A percentile compares a stretch with the other conserved stretches of the same genome.
Conservation (phyloP, 1,284 basidiomycete species). For the Puccinia triticina region DNA sequence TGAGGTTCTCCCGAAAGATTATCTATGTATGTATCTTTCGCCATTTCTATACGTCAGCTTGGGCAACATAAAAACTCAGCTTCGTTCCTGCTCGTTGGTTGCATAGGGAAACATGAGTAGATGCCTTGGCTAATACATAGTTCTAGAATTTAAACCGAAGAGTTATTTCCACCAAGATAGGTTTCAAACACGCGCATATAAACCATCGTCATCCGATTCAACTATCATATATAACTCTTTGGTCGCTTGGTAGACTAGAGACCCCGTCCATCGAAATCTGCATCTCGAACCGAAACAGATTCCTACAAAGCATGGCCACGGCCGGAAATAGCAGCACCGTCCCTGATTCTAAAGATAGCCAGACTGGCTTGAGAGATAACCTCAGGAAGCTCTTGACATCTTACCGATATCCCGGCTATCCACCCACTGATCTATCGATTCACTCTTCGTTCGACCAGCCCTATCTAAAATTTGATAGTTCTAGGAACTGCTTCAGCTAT, state of each 20-base stretch:
- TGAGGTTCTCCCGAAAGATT: neutral
- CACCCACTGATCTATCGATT: conserved; percentile 20
- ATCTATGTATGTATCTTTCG: neutral
- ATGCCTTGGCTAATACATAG: too few relatives aligned
- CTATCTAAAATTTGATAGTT: conserved; percentile 18
- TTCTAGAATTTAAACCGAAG: too few relatives aligned
- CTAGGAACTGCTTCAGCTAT: conserved; percentile 26
- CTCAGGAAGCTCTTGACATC: conserved; percentile 11
- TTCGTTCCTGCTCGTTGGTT: neutral
- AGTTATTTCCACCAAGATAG: too few relatives aligned
- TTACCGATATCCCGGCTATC: conserved; percentile 22
- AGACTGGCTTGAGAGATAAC: neutral
- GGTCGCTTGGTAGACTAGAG: too few relatives aligned
- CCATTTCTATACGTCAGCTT: neutral
- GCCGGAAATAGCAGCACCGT: neutral
- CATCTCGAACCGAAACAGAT: neutral
- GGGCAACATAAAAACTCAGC: neutral
- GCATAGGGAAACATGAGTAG: too few relatives aligned
- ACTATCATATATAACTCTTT: neutral
- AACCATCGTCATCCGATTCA: neutral
- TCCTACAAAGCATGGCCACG: neutral
- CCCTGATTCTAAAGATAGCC: neutral
- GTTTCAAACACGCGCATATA: too few relatives aligned
- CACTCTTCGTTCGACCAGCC: conserved; percentile 16
- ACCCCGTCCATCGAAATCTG: neutral